phyloP scores from a whole-genome alignment of 345 rosid species.

The Murraya koenigii region DNA sequence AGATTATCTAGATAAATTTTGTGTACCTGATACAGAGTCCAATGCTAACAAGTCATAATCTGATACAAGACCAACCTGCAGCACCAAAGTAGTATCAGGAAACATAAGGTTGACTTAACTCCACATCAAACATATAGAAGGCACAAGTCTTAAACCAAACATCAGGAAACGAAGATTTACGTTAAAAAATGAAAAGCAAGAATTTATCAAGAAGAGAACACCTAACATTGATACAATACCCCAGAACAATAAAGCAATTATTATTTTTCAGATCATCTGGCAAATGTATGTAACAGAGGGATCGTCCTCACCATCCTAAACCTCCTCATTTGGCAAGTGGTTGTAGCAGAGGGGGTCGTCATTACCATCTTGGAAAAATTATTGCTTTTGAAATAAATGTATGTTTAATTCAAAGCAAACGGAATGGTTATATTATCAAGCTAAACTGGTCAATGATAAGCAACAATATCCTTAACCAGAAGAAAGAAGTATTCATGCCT shows the following conservation, averaged over 20 bases:
- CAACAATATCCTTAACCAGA: not conserved
- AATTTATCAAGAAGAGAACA: constrained; percentile 5
- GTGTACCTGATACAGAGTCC: constrained; percentile 88
- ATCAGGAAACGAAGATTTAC: constrained; percentile 2
- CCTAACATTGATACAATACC: not conserved
- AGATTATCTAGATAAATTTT: constrained; percentile 10
- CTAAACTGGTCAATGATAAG: not conserved
- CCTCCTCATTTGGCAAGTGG: not conserved
- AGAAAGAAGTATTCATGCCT: too few relatives aligned
- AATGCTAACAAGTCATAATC: constrained; percentile 90
- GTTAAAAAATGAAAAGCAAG: not conserved
- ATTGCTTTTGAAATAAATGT: not conserved
- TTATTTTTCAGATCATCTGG: not conserved
- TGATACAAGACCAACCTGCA: constrained; percentile 96
- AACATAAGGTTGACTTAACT: not conserved
- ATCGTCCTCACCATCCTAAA: not conserved
- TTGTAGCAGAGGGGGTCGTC: not conserved
- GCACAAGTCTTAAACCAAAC: not conserved
- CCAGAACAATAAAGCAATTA: constrained; percentile 1
- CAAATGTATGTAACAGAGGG: not conserved
- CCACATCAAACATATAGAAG: not conserved
- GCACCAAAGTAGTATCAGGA: constrained; percentile 1
- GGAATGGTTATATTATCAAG: not conserved
- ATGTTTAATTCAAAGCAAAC: not conserved
- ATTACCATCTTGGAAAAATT: not conserved